Evolutionary conservation across 2,329 filamentous ascomycete genomes (phyloP).

Genomic region (Beauveria sp.): DNA sequence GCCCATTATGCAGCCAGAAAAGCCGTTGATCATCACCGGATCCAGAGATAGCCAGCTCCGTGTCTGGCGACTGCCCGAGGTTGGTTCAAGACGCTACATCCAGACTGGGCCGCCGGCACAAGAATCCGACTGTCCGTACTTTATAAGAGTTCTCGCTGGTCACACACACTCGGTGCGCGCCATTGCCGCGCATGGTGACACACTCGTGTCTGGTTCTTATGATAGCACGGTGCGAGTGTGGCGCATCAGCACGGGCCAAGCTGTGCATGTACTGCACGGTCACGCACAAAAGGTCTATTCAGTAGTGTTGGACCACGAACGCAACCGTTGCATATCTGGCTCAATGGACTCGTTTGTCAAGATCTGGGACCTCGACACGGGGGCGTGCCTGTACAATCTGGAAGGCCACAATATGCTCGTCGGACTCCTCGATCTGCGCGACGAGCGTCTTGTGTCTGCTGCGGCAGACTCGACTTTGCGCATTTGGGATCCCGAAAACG

Average conservation of each 20-base stretch:
- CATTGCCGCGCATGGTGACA: slow-evolving; percentile 90
- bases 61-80: slow-evolving; percentile 87
- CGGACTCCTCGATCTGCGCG: slow-evolving; percentile 79
- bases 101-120: slow-evolving; percentile 69
- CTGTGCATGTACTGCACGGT: slow-evolving; percentile 73
- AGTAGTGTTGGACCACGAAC: slow-evolving; percentile 83
- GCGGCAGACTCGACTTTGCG: slow-evolving; percentile 91
- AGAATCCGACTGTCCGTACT: slow-evolving; percentile 83
- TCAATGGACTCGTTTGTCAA: slow-evolving; percentile 98
- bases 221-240: slow-evolving; percentile 92
- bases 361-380: slow-evolving; percentile 90
- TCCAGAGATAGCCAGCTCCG: slow-evolving; percentile 90
- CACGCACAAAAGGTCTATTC: slow-evolving; percentile 95
- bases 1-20: slow-evolving; percentile 81
- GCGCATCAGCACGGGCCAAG: slow-evolving; percentile 93
- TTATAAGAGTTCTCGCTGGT: slow-evolving; percentile 76
- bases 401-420: slow-evolving; percentile 92
- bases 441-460: slow-evolving; percentile 86
- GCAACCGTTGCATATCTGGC: slow-evolving; percentile 92
- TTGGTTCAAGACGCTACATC: slow-evolving; percentile 68
- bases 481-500: slow-evolving; percentile 94
- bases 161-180: slow-evolving; percentile 92
- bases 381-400: slow-evolving; percentile 76
- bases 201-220: slow-evolving; percentile 94
- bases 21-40: slow-evolving; percentile 93